Evolutionary conservation across 1,139 yeast genomes (phyloP), one percentile per base, ranked within the genome.

Genomic region (Debaryomyces subglobosus): DNA sequence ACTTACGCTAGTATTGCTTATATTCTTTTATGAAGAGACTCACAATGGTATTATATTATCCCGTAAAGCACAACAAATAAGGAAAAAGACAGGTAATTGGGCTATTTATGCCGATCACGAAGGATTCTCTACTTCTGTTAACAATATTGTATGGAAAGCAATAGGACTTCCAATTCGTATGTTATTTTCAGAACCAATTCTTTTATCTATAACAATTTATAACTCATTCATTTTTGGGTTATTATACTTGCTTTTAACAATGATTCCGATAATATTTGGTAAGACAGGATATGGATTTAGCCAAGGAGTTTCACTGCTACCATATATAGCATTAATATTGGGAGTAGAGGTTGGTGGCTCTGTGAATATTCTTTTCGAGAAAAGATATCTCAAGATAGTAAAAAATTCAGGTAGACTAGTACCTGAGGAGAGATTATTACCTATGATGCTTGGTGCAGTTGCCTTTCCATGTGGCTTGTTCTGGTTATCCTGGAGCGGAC

Each of bases 91-190:
- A 5, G 75, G 76, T 0, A 83, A 79, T 63, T 89, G 96, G 96
- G 89, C 90, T 33, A 85, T 89, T 47, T 84, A 82, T 61, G 95
- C 96, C 18, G 85, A 94, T 5, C 94, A 86, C 61, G 96, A 89
- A 63, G 87, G 12, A 1, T 10, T 25, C 12, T 25, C 29, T 10
- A 4, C 29, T 4, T 25, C 29, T 10, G 4, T 25, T 4, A 5
- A 5, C 5, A 10, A 25, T 25, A 25, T 25, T 25, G n/a, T 25
- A 9, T 1, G 4, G 29, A 25, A 10, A 5, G 29, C n/a, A 25
- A 25, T 25, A 25, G n/a, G 29, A 4, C 29, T 10, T 5, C 29
- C 96, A 4, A 36, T 38, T 21, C 37, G 43, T 39, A 47, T 47
- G 50, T 39, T 49, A 5, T 61, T 78, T 50, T 69, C 74, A 10